Evolutionary conservation across 2,329 filamentous ascomycete genomes (phyloP).

Genomic region (Calonectria pseudoturangicola): DNA sequence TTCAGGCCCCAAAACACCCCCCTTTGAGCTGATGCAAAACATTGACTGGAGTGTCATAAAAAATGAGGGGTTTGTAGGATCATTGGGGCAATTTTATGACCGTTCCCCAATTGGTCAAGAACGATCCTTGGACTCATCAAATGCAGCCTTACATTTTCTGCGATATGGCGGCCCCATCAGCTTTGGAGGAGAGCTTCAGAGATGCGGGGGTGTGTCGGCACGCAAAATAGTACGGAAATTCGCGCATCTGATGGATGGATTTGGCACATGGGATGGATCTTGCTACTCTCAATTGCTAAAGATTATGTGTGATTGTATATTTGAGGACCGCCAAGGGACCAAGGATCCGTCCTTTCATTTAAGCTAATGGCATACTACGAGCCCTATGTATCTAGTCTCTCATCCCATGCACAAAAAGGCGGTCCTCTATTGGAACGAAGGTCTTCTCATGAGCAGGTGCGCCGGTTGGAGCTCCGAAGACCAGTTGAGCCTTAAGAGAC

Average conservation of each 20-base stretch:
- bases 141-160: neutral
- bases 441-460: neutral
- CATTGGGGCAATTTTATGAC: rapidly evolving
- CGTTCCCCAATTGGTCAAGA: neutral
- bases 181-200: neutral
- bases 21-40: neutral
- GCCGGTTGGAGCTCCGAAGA: neutral
- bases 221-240: neutral
- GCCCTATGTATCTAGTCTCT: neutral
- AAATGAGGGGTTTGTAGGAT: neutral
- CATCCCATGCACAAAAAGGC: neutral
- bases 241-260: conserved; percentile 5
- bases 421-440: neutral
- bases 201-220: neutral
- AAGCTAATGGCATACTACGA: no score
- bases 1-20: no score
- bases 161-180: neutral
- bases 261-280: conserved; percentile 16
- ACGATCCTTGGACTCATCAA: no score
- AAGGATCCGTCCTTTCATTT: no score
- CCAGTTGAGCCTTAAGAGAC: conserved; percentile 9
- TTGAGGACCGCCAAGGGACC: neutral
- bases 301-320: neutral
- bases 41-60: neutral
- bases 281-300: neutral